A percentile compares a stretch with the other conserved stretches of the same genome.
Conservation (phyloP, 78 protist genomes). For the Blattamonas nauphoetae region DNA sequence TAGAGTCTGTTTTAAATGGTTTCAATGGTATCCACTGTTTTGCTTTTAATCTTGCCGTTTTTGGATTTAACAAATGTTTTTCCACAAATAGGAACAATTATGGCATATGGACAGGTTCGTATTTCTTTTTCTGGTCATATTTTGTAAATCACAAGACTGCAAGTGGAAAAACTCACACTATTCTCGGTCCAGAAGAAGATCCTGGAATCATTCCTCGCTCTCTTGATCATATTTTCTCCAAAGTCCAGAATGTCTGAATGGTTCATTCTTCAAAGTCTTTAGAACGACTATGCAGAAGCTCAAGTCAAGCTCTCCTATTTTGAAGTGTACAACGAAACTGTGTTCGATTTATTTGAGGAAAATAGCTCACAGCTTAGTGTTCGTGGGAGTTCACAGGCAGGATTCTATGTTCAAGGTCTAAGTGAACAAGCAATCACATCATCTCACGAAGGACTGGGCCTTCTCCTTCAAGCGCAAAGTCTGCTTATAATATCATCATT, state of each 20-base stretch:
- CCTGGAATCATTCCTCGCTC: slow-evolving; percentile 60
- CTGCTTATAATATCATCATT: background rate
- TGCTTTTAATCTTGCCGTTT: background rate
- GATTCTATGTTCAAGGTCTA: no score
- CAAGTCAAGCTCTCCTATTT: no score
- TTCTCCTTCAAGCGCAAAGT: background rate
- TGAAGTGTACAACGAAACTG: no score
- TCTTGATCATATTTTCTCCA: slow-evolving; percentile 33
- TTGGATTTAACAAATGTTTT: background rate
- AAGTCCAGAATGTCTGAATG: background rate
- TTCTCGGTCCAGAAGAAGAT: slow-evolving; percentile 37
- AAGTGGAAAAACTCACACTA: slow-evolving; percentile 65
- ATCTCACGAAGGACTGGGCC: no score
- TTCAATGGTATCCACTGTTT: slow-evolving; percentile 48
- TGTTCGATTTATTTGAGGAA: background rate
- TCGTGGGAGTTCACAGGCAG: no score
- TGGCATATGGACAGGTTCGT: slow-evolving; percentile 48
- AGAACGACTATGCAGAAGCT: no score
- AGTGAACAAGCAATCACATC: no score
- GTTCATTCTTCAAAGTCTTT: no score
- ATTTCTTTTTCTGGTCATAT: background rate
- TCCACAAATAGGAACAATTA: slow-evolving; percentile 30
- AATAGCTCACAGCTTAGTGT: background rate
- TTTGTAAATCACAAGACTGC: slow-evolving; percentile 26
- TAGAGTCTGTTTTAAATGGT: slow-evolving; percentile 33